Percentiles rank a stretch among this genome's conserved stretches.
phyloP scores from a whole-genome alignment of 352 stramenopile genomes.

The Aphanomyces astaci region DNA sequence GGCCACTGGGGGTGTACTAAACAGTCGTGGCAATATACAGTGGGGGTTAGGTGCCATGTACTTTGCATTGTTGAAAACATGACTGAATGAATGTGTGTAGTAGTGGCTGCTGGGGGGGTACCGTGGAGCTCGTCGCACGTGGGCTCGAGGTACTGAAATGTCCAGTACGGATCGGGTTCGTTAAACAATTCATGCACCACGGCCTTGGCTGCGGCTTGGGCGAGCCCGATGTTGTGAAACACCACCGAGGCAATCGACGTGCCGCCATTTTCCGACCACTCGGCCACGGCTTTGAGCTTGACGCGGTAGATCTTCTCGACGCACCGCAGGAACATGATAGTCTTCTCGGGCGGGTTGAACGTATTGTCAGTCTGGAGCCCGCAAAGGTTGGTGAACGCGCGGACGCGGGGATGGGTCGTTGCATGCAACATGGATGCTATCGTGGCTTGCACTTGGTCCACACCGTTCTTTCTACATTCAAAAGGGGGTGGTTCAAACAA shows the following conservation, averaged over 20 bases:
- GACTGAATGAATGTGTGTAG: too few relatives aligned
- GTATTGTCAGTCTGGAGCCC: slow-evolving; percentile 35
- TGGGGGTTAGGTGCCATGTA: too few relatives aligned
- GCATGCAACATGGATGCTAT: slow-evolving; percentile 45
- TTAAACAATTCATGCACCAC: slow-evolving; percentile 62
- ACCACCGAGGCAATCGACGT: slow-evolving; percentile 36
- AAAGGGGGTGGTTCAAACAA: too few relatives aligned
- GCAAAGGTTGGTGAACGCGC: slow-evolving; percentile 52
- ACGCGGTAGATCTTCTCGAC: slow-evolving; percentile 52
- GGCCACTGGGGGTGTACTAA: slow-evolving; percentile 47
- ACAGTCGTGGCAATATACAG: too few relatives aligned
- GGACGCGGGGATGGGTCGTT: slow-evolving; percentile 43
- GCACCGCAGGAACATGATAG: slow-evolving; percentile 56
- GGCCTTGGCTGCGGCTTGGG: slow-evolving; percentile 43
- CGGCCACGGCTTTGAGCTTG: slow-evolving; percentile 32
- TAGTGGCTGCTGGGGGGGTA: too few relatives aligned
- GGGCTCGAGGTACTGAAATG: slow-evolving; percentile 61
- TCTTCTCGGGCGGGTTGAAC: slow-evolving; percentile 64
- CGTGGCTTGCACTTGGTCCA: slow-evolving; percentile 53
- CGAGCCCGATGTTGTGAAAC: slow-evolving; percentile 60
- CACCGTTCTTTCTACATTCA: slow-evolving; percentile 25
- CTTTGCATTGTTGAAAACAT: too few relatives aligned
- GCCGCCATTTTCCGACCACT: slow-evolving; percentile 16
- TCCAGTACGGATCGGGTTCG: slow-evolving; percentile 67
- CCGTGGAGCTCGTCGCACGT: slow-evolving; percentile 46